Evolutionary conservation across 139 green algal species (phyloP).

Genomic region (Auxenochlorella pyrenoidosa): DNA sequence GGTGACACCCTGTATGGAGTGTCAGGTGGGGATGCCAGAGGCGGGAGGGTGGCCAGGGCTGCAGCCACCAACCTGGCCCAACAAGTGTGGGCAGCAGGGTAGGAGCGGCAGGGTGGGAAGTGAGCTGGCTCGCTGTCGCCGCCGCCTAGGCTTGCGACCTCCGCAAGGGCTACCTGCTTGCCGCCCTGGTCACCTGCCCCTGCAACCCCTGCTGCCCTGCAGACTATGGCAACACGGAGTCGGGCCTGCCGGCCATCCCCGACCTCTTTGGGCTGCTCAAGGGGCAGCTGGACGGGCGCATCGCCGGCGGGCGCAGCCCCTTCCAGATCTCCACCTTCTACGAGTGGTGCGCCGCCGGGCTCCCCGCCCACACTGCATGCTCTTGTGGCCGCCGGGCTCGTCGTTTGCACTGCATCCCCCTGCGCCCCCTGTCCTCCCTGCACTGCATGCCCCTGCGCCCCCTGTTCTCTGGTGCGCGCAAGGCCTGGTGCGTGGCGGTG

Average conservation of each 20-base stretch:
- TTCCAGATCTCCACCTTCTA: conserved; percentile 1
- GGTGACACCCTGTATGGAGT: not conserved
- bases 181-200: no score
- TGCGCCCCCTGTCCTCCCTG: not conserved
- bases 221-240: conserved; percentile 31
- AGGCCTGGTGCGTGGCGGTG: no score
- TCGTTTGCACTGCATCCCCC: no score
- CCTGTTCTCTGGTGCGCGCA: not conserved
- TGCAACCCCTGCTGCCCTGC: no score
- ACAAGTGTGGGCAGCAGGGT: no score
- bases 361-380: no score
- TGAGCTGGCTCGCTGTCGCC: no score
- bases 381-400: no score
- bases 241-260: not conserved
- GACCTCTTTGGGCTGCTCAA: not conserved
- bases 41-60: no score
- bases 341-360: not conserved
- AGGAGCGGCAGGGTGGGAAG: no score
- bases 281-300: not conserved
- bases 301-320: not conserved
- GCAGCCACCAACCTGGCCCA: not conserved
- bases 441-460: not conserved
- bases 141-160: no score
- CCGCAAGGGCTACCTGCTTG: no score
- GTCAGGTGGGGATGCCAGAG: not conserved